Percentiles rank a stretch among this genome's conserved stretches.
phyloP scores from a whole-genome alignment of 2,329 filamentous ascomycete genomes.

The Alternaria ventricosa region DNA sequence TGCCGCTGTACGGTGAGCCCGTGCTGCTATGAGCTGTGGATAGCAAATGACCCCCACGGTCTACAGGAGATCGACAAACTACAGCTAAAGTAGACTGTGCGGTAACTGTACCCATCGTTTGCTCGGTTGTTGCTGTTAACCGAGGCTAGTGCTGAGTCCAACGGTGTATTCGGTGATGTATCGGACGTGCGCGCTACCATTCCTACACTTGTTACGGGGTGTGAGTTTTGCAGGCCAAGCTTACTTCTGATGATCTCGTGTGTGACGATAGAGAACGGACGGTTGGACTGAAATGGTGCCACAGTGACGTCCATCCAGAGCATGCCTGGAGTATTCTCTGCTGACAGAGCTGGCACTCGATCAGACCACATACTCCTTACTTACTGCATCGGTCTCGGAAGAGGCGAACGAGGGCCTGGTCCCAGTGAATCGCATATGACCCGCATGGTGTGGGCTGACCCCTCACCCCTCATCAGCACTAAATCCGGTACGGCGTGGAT shows the following conservation, averaged over 20 bases:
- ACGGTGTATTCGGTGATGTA: background rate
- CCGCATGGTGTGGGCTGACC: constrained; percentile 15
- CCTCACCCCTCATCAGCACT: constrained; percentile 10
- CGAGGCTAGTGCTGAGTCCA: constrained; percentile 8
- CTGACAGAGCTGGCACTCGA: background rate
- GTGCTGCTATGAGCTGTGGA: background rate
- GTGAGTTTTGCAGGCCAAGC: background rate
- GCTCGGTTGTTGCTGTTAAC: background rate
- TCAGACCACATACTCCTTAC: background rate
- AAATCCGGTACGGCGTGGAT: background rate
- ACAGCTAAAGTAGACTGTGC: background rate
- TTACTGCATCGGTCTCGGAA: constrained; percentile 1
- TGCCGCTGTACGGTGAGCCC: constrained; percentile 3
- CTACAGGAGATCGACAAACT: constrained; percentile 14
- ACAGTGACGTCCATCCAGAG: background rate
- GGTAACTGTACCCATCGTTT: background rate
- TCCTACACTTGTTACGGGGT: background rate
- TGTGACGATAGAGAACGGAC: background rate
- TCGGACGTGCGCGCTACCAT: background rate
- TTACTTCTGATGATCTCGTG: background rate
- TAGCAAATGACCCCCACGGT: constrained; percentile 14
- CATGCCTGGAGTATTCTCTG: background rate
- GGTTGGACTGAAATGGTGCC: background rate
- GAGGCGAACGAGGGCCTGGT: constrained; percentile 8
- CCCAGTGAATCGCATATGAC: constrained; percentile 8